Percentiles rank a stretch among this genome's conserved stretches.
Conservation (phyloP, 345 rosid genomes). For the Aethionema arabicum region DNA sequence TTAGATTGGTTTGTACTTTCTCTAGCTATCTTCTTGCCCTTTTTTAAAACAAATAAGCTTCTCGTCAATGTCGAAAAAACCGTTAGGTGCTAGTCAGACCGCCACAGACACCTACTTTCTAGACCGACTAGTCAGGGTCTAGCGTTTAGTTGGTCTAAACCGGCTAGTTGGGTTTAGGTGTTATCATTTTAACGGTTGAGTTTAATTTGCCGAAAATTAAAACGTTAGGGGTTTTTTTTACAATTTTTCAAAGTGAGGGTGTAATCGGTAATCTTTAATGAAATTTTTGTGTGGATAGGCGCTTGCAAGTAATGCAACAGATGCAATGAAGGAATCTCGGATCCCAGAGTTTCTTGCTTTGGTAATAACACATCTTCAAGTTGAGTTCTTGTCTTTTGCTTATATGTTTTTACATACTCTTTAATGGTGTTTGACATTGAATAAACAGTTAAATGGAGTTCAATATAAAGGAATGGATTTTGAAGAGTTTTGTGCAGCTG, state of each 20-base stretch:
- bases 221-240: no score
- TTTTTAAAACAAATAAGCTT: background rate
- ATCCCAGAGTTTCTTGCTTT: conserved; percentile 67
- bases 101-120: no score
- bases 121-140: no score
- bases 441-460: conserved; percentile 65
- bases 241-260: no score
- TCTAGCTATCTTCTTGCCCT: background rate
- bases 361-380: conserved; percentile 41
- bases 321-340: conserved; percentile 83
- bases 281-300: conserved; percentile 45
- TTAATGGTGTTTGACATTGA: conserved; percentile 9
- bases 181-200: no score
- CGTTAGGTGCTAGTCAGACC: no score
- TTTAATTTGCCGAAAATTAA: no score
- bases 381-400: background rate
- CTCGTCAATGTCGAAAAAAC: no score
- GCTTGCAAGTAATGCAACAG: conserved; percentile 71
- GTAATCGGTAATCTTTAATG: conserved; percentile 24
- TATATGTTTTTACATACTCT: conserved; percentile 8
- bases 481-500: conserved; percentile 95
- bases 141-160: no score
- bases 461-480: conserved; percentile 83
- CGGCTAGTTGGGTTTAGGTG: no score
- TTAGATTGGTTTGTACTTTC: conserved; percentile 51